Conservation (phyloP, 2,329 filamentous ascomycete species). For the Penicillium rolfsii region DNA sequence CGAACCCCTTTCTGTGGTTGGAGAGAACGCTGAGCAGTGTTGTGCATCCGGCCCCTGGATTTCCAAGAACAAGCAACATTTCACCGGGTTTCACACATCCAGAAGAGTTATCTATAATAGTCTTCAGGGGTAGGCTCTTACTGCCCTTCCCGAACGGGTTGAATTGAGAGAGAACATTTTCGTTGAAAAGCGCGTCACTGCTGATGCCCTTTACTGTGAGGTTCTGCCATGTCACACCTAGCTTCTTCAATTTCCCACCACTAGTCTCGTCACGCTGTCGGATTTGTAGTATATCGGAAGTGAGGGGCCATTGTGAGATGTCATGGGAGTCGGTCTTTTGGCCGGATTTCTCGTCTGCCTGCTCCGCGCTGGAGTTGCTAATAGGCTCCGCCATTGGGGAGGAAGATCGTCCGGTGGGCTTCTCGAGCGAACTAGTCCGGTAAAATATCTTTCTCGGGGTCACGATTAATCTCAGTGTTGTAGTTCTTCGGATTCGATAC, state of each 20-base stretch:
- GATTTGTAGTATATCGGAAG: constrained; percentile 17
- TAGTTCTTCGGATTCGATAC: constrained; percentile 14
- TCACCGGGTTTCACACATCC: constrained; percentile 73
- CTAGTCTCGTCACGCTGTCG: constrained; percentile 12
- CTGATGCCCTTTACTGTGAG: constrained; percentile 66
- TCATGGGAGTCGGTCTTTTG: constrained; percentile 14
- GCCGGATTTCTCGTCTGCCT: constrained; percentile 14
- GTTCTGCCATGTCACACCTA: constrained; percentile 68
- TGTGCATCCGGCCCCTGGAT: constrained; percentile 71
- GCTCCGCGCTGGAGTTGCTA: constrained; percentile 14
- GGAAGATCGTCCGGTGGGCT: constrained; percentile 13
- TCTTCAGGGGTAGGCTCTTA: constrained; percentile 62
- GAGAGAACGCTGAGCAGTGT: constrained; percentile 71
- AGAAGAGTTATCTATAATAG: constrained; percentile 66
- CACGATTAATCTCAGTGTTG: constrained; percentile 15
- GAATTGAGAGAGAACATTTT: constrained; percentile 65
- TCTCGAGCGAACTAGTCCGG: constrained; percentile 10
- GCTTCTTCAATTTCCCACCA: constrained; percentile 33
- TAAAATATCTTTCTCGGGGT: constrained; percentile 12
- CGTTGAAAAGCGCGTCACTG: constrained; percentile 58
- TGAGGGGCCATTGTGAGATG: constrained; percentile 15
- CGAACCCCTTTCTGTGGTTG: constrained; percentile 65
- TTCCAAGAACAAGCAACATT: constrained; percentile 70
- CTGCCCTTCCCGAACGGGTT: constrained; percentile 58
- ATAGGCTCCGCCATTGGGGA: constrained; percentile 13